Conservation (phyloP, 2,329 filamentous ascomycete species). For the Clonostachys rosea region DNA sequence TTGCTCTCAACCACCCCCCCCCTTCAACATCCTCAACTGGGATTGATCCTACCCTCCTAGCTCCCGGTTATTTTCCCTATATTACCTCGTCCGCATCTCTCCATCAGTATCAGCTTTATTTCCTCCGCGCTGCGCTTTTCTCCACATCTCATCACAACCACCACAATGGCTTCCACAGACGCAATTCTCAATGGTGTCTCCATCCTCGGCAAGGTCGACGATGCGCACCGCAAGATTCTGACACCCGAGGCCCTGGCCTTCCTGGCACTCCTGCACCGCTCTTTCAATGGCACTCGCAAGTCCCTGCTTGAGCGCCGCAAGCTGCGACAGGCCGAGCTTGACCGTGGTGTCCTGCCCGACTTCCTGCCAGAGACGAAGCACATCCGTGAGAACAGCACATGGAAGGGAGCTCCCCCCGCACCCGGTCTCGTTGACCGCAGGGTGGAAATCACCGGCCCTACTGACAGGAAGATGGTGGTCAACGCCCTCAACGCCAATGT, state of each 20-base stretch:
- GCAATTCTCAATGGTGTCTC: constrained; percentile 82
- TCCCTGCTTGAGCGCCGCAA: constrained; percentile 81
- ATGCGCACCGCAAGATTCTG: constrained; percentile 83
- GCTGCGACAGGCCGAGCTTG: constrained; percentile 85
- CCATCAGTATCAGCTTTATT: no score
- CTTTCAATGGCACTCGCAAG: constrained; percentile 89
- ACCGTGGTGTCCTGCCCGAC: constrained; percentile 83
- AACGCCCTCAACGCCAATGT: constrained; percentile 95
- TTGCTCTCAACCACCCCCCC: no score
- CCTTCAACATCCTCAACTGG: no score
- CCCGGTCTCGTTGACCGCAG: constrained; percentile 90
- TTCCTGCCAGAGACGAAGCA: constrained; percentile 95
- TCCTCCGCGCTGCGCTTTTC: no score
- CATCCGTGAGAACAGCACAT: constrained; percentile 89
- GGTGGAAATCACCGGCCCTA: constrained; percentile 95
- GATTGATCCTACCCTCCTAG: no score
- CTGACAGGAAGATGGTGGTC: constrained; percentile 98
- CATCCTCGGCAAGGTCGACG: constrained; percentile 74
- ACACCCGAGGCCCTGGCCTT: constrained; percentile 88
- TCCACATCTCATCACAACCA: not conserved
- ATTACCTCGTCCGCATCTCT: no score
- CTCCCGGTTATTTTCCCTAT: no score
- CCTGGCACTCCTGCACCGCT: constrained; percentile 88
- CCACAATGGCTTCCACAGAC: constrained; percentile 65
- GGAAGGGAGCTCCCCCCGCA: constrained; percentile 88